phyloP scores from a whole-genome alignment of 2,329 filamentous ascomycete genomes.

The Dactylonectria estremocensis region DNA sequence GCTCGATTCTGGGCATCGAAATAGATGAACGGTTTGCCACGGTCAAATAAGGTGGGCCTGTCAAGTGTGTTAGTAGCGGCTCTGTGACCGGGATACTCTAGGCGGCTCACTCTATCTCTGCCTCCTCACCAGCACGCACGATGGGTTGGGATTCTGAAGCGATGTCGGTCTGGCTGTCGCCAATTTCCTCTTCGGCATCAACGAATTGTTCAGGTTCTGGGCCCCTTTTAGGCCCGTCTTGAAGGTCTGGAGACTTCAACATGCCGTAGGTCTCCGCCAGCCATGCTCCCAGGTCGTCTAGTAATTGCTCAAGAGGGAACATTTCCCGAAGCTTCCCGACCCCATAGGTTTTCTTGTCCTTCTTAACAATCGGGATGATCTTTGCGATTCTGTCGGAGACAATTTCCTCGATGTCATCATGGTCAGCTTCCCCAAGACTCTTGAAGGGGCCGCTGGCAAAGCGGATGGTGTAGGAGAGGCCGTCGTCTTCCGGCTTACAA shows the following conservation, averaged over 20 bases:
- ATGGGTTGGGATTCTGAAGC: slow-evolving; percentile 48
- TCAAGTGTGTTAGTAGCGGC: slow-evolving; percentile 14
- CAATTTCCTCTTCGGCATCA: slow-evolving; percentile 28
- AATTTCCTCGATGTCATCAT: slow-evolving; percentile 37
- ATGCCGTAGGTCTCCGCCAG: slow-evolving; percentile 36
- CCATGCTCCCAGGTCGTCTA: slow-evolving; percentile 38
- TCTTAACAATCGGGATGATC: slow-evolving; percentile 30
- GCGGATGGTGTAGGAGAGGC: slow-evolving; percentile 19
- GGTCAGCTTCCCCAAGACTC: slow-evolving; percentile 39
- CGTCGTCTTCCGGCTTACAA: slow-evolving; percentile 40
- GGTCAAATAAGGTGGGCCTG: slow-evolving; percentile 43
- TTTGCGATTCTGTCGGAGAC: slow-evolving; percentile 43
- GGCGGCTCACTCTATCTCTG: slow-evolving; percentile 30
- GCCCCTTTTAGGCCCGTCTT: background rate
- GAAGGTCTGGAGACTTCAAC: slow-evolving; percentile 15
- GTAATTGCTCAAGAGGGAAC: slow-evolving; percentile 39
- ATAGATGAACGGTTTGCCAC: slow-evolving; percentile 37
- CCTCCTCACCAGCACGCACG: slow-evolving; percentile 35
- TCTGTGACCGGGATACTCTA: background rate
- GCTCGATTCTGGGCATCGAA: slow-evolving; percentile 30
- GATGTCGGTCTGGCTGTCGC: slow-evolving; percentile 38
- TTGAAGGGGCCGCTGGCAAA: slow-evolving; percentile 46
- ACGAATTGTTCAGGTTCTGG: slow-evolving; percentile 9
- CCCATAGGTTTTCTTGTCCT: slow-evolving; percentile 24
- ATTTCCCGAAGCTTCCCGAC: slow-evolving; percentile 32